Conservation (phyloP, 805 yeast genomes). For the Candida caryicola region DNA sequence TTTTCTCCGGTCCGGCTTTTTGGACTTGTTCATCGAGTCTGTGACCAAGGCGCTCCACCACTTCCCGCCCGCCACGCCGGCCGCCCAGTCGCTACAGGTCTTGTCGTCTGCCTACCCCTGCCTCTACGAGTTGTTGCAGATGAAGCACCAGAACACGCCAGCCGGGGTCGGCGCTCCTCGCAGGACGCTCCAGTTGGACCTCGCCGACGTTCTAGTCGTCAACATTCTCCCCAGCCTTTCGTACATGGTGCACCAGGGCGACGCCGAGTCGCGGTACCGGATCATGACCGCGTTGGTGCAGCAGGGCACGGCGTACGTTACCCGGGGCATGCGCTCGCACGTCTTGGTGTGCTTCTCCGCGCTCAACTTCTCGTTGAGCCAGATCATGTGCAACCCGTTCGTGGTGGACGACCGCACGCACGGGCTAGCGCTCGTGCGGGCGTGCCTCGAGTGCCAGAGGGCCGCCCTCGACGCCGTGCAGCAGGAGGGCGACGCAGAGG, state of each 20-base stretch:
- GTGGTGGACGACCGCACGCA: constrained; percentile 19
- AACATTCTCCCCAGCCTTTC: constrained; percentile 23
- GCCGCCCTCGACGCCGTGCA: constrained; percentile 15
- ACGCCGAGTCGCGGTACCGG: constrained; percentile 9
- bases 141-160: constrained; percentile 4
- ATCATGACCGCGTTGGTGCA: constrained; percentile 15
- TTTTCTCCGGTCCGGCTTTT: constrained; percentile 25
- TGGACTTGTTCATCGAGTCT: constrained; percentile 24
- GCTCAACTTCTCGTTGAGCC: constrained; percentile 28
- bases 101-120: constrained; percentile 23
- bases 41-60: constrained; percentile 23
- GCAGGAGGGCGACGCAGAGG: constrained; percentile 15
- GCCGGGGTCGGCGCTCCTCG: neutral
- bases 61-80: constrained; percentile 28
- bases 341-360: constrained; percentile 27
- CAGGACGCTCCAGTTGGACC: constrained; percentile 1
- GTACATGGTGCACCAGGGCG: constrained; percentile 16
- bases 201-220: constrained; percentile 22
- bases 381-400: constrained; percentile 28
- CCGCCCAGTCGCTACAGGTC: constrained; percentile 17
- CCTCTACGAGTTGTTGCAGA: constrained; percentile 10
- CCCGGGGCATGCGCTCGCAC: constrained; percentile 9
- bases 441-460: constrained; percentile 24
- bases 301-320: constrained; percentile 12
- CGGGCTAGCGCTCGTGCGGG: constrained; percentile 13